Evolutionary conservation across 2,329 filamentous ascomycete species (phyloP), one percentile per base, ranked within the genome.

Genomic region (Fusarium brevicatenulatum): DNA sequence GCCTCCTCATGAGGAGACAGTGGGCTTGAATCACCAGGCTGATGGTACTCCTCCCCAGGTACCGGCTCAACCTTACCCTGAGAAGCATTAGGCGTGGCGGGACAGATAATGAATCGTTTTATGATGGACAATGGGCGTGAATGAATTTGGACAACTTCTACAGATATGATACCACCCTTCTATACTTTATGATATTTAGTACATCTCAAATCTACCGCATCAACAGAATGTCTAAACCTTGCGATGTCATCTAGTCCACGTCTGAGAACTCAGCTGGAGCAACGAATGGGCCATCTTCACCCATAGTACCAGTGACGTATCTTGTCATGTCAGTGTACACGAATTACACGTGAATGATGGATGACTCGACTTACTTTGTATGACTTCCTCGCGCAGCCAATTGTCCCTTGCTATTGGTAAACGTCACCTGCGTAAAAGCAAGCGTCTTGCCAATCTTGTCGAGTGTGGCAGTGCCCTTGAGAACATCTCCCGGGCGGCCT

Each of bases 401-500:
- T 47, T 91, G 85, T 10, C 89, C 89, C 67, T 89, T 86, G 56
- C 80, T 81, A 69, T 91, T 91, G 58, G 81, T 86, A 70, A 92
- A 92, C 0, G 86, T 85, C 21, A 92, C 83, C 0, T 85, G 87
- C 0, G 90, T 92, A 72, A 86, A 92, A 10, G 90, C 90, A 9
- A 92, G 79, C 0, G 87, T 91, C 71, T 88, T 90, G n/a, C 90
- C 90, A 72, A 92, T 91, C 81, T 90, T 91, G 39, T 92, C 90
- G 66, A 89, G 91, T 1, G 84, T 83, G 4, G 90, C 90, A 2
- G 85, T 86, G 7, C 84, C 90, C 28, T 83, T 86, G 60, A 92
- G 81, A 28, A 85, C 83, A 71, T 91, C 87, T 7, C 90, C 90
- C 0, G 86, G 81, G 44, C 85, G 85, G 19, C 90, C 90, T 19